Conservation (phyloP, 148 eudicot species). For the Oxyria digyna region DNA sequence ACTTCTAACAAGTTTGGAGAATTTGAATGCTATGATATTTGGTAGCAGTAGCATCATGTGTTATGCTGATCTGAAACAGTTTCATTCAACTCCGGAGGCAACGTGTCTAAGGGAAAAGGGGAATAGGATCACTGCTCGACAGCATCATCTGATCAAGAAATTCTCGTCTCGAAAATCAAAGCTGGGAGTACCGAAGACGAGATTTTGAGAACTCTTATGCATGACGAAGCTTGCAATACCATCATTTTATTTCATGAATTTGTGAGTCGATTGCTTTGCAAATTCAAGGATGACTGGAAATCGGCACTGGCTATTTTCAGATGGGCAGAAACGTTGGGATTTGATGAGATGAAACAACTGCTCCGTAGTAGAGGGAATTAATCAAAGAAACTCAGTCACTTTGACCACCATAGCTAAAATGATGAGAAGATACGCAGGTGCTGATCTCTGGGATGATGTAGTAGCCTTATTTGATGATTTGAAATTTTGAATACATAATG, state of each 20-base stretch:
- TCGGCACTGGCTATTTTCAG: conserved; percentile 55
- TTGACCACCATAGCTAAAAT: conserved; percentile 53
- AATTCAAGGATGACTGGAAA: conserved; percentile 80
- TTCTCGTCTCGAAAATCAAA: conserved; percentile 26
- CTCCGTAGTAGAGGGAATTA: conserved; percentile 65
- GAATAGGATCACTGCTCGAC: too few species aligned
- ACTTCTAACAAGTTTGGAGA: background rate
- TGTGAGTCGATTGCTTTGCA: conserved; percentile 33
- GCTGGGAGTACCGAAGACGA: conserved; percentile 27
- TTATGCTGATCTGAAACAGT: background rate
- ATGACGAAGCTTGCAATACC: conserved; percentile 30
- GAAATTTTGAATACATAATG: conserved; percentile 51
- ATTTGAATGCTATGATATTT: background rate
- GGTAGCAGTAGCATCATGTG: background rate
- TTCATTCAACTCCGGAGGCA: background rate
- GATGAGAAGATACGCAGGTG: conserved; percentile 76
- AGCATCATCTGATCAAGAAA: conserved; percentile 28
- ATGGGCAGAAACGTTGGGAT: conserved; percentile 62
- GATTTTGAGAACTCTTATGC: conserved; percentile 30
- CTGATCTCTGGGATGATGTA: conserved; percentile 58
- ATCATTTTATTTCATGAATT: conserved; percentile 28
- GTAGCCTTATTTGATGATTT: conserved; percentile 55
- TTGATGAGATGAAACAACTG: conserved; percentile 53
- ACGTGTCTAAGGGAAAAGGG: too few species aligned
- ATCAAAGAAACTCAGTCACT: conserved; percentile 26